phyloP scores from a whole-genome alignment of 352 stramenopile species.

The Phytopythium boreale region DNA sequence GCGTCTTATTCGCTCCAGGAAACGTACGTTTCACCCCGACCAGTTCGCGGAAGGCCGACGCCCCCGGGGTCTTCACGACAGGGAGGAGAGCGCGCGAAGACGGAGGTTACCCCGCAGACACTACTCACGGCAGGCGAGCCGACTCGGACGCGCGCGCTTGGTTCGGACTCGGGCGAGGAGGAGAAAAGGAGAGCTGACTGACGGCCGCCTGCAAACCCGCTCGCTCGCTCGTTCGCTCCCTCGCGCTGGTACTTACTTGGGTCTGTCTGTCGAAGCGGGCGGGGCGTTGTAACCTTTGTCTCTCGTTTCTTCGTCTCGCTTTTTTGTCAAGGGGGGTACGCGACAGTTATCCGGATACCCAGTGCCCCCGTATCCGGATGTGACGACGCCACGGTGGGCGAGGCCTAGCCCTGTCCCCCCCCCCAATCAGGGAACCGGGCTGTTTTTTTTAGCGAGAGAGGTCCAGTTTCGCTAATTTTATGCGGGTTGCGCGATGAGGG shows the following conservation, averaged over 20 bases:
- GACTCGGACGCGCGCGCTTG: background rate
- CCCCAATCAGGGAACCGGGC: no score
- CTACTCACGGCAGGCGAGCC: no score
- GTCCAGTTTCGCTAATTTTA: slow-evolving; percentile 1
- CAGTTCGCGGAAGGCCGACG: no score
- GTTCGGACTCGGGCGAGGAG: background rate
- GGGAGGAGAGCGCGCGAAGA: no score
- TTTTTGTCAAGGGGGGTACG: background rate
- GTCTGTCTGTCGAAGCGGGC: background rate
- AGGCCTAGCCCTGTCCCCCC: no score
- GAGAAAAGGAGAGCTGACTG: background rate
- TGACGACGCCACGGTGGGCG: background rate
- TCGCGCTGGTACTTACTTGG: background rate
- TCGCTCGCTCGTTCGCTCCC: slow-evolving; percentile 6
- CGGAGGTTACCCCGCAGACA: background rate
- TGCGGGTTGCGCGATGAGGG: background rate
- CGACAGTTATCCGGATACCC: no score
- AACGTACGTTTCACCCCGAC: no score
- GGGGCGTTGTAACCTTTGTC: slow-evolving; percentile 2
- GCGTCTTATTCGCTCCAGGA: no score
- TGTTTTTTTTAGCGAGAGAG: background rate
- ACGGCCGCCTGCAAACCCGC: slow-evolving; percentile 13
- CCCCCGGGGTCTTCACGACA: no score
- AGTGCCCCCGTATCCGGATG: background rate
- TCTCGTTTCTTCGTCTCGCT: slow-evolving; percentile 18